Base-by-base conservation (phyloP, 768 basidiomycete species). In the Auriscalpium microsporum region DNA sequence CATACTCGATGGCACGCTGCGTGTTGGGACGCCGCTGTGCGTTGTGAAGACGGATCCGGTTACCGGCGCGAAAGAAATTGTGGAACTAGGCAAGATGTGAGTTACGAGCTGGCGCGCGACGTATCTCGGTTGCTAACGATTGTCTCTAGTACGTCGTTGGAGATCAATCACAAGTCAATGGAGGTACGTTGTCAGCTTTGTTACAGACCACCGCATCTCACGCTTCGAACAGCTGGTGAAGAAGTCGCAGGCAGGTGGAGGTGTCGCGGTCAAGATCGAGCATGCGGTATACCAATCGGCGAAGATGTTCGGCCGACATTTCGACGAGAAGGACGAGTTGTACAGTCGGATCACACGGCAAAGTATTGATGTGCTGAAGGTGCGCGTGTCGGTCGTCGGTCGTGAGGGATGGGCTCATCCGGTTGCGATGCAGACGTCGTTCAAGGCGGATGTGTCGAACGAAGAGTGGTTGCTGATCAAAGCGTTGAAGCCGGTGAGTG, bases 201-300 rank as follows among this genome's bases (percentile, higher is more conserved):
- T 4, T 14, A 33, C 36, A 23, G 16, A 45, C 34, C 19, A 14
- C 28, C 21, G 10, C 33, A 11, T 7, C 36, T 14, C 45, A 35
- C 62, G 48, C 47, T 58, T 10, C n/a, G 3, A 21, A 34, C 63
- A 92, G 90, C 76, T 91, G 28, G 81, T 98, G 63, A 98, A 96
- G 75, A 94, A 91, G 71, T 77, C 84, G 2, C 93, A 97, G 69
- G 84, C 90, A n/a, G 95, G 93, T 64, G 94, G 80, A 48, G 95
- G 96, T 65, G 94, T 97, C 13, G 95, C 96, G 0, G 90, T 98
- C 63, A 99, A 98, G 79, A 97, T 98, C 57, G 96, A 98, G 69
- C 90, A 95, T 68, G 94, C 94, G 4, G 87, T 94, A 10, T 94
- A 98, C 70, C 89, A 97, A 72, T 87, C 89, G 23, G 84, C 93